These are phyloP conservation scores for Fremontodendron californicum DNA, from an alignment of 345 rosid genomes.

Conservation along the genomic window DNA sequence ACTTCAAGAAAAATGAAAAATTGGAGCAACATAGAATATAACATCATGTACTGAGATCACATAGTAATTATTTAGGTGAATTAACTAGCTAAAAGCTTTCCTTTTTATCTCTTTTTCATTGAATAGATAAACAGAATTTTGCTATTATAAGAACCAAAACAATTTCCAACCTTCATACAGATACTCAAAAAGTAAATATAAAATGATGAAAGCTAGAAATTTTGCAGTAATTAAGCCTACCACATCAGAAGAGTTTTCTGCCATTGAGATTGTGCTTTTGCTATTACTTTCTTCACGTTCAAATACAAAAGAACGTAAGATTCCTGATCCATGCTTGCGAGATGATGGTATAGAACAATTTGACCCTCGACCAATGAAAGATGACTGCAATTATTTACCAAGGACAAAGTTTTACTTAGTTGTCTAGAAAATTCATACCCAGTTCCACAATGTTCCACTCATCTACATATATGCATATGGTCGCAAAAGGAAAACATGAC, in stretches of 20 bases:
- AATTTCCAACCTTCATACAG: neutral
- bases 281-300: constrained; percentile 70
- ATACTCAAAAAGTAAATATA: neutral
- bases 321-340: constrained; percentile 52
- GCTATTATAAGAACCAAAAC: neutral
- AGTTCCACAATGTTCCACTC: neutral
- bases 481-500: neutral
- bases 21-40: too few relatives aligned
- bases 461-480: neutral
- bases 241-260: constrained; percentile 55
- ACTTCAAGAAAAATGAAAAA: too few relatives aligned
- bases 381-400: constrained; percentile 59
- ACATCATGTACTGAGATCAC: neutral
- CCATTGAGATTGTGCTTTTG: constrained; percentile 39
- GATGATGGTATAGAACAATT: constrained; percentile 50
- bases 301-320: constrained; percentile 68
- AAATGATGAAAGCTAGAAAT: neutral
- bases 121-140: neutral
- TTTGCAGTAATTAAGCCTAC: constrained; percentile 36
- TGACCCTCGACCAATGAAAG: constrained; percentile 66
- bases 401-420: constrained; percentile 3
- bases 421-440: neutral
- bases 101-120: neutral
- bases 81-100: neutral
- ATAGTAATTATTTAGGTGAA: neutral